These are phyloP conservation scores for Pleurotus pulmonarius DNA, from an alignment of 768 basidiomycete species.

Conservation along the genomic window DNA sequence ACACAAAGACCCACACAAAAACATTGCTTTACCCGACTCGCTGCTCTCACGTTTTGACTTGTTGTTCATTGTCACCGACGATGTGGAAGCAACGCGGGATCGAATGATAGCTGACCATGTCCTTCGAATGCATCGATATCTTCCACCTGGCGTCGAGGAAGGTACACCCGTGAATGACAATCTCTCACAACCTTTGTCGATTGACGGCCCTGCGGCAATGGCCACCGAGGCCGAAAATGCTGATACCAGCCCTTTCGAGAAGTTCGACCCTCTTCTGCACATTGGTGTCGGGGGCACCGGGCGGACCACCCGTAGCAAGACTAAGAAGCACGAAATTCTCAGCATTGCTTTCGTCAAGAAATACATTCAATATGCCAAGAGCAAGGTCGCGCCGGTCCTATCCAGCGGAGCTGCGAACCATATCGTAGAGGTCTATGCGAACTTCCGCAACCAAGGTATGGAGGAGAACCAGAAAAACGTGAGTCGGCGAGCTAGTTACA, in stretches of 20 bases:
- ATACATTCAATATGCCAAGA: constrained; percentile 97
- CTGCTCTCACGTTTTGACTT: constrained; percentile 98
- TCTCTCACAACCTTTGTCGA: constrained; percentile 80
- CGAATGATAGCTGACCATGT: constrained; percentile 97
- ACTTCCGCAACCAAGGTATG: constrained; percentile 86
- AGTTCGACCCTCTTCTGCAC: constrained; percentile 93
- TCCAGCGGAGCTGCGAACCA: constrained; percentile 93
- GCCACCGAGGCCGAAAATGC: constrained; percentile 49
- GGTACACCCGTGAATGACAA: constrained; percentile 89
- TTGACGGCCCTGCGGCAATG: constrained; percentile 70
- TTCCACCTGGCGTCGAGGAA: constrained; percentile 95
- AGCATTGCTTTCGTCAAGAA: constrained; percentile 96
- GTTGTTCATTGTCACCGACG: constrained; percentile 96
- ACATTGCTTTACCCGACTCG: constrained; percentile 97
- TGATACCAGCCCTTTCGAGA: constrained; percentile 87
- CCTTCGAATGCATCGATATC: constrained; percentile 93
- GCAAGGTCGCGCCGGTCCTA: constrained; percentile 75
- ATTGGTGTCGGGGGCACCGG: constrained; percentile 62
- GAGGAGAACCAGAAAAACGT: constrained; percentile 89
- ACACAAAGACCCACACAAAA: constrained; percentile 98
- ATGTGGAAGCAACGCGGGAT: constrained; percentile 93
- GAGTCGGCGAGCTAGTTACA: background rate
- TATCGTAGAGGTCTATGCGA: constrained; percentile 91
- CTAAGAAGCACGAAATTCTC: constrained; percentile 78
- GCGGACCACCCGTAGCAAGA: constrained; percentile 54